These are phyloP conservation scores for Daedaleopsis nitida DNA, from an alignment of 768 basidiomycete species.

Conservation along the genomic window DNA sequence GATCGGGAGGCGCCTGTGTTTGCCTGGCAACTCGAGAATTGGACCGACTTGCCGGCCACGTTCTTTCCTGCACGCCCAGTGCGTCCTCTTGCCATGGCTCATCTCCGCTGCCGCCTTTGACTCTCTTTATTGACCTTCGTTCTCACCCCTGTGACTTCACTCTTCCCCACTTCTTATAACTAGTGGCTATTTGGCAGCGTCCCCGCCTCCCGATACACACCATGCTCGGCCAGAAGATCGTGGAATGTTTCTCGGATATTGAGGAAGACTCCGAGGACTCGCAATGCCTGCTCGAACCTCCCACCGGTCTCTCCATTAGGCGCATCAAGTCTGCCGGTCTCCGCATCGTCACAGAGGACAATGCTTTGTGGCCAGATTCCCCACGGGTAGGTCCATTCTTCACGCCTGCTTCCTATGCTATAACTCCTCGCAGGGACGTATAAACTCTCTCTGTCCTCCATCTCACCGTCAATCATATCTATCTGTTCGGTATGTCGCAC, in stretches of 20 bases:
- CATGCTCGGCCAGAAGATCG: conserved; percentile 1
- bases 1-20: not conserved
- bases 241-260: not conserved
- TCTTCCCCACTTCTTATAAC: not conserved
- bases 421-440: not conserved
- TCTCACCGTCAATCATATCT: conserved; percentile 5
- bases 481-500: conserved; percentile 5
- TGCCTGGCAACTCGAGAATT: not conserved
- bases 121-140: not conserved
- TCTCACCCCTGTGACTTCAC: not conserved
- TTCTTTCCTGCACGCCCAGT: not conserved
- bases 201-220: not conserved
- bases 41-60: not conserved
- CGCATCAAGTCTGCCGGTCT: conserved; percentile 17
- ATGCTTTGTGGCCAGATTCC: conserved; percentile 3
- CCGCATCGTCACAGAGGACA: conserved; percentile 20
- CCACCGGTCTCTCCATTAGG: conserved; percentile 14
- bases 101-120: not conserved
- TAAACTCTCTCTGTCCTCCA: conserved; percentile 1
- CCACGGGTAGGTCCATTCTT: not conserved
- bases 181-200: not conserved
- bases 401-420: not conserved
- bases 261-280: not conserved
- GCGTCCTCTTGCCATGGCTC: not conserved
- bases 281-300: conserved; percentile 1